phyloP scores from a whole-genome alignment of 108 stramenopile species.

The Cyclostephanos invisitatus region DNA sequence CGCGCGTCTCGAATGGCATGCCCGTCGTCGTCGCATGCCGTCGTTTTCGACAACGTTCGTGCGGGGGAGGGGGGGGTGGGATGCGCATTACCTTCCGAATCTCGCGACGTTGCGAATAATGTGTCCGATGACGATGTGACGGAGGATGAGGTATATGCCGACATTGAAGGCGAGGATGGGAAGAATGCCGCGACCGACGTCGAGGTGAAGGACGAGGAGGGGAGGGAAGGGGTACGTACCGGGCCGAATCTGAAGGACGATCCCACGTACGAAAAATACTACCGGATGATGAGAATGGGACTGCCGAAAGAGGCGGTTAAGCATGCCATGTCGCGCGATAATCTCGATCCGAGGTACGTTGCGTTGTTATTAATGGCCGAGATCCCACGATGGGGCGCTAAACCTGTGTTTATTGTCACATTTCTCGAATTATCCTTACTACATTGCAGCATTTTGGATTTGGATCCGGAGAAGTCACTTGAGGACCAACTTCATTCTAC shows the following conservation, averaged over 20 bases:
- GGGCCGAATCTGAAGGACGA: conserved; percentile 59
- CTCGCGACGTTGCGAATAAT: not conserved
- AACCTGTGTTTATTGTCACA: not conserved
- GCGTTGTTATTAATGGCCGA: not conserved
- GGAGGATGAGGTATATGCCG: not conserved
- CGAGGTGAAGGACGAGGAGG: not conserved
- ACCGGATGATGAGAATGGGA: conserved; percentile 84
- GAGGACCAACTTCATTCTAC: conserved; percentile 24
- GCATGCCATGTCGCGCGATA: conserved; percentile 78
- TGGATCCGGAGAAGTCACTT: conserved; percentile 57
- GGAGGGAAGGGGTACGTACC: not conserved
- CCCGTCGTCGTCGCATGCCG: not conserved
- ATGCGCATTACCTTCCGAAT: too few species aligned
- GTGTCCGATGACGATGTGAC: not conserved
- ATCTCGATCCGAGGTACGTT: conserved; percentile 58
- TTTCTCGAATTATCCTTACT: not conserved
- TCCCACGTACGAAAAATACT: conserved; percentile 72
- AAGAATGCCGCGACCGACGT: not conserved
- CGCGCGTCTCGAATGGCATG: not conserved
- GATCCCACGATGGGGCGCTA: not conserved
- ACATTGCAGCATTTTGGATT: conserved; percentile 47
- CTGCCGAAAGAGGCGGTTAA: conserved; percentile 77
- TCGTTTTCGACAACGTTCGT: not conserved
- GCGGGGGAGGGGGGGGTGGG: not conserved
- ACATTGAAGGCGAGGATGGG: not conserved